Evolutionary conservation across 2,329 filamentous ascomycete genomes (phyloP), one percentile per base, ranked within the genome.

Genomic region (Calonectria montana): DNA sequence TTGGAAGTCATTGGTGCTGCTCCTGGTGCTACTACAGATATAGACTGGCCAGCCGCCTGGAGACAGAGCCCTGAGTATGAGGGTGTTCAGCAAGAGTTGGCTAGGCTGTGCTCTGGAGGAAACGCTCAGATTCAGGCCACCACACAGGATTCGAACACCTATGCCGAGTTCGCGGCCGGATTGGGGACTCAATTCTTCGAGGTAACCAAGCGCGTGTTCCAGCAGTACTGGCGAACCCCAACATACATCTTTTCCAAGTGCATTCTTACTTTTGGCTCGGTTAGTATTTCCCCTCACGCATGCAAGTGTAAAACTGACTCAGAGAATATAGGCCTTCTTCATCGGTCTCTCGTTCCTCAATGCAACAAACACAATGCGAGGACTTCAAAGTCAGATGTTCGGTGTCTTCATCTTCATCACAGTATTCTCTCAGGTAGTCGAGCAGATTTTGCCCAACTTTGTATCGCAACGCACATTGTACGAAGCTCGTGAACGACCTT

Each of bases 161-260:
- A 71, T 84, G 86, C 76, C 29, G 92, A 94, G 81, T 95, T 94
- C 73, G 93, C 94, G 1, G 92, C 92, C 25, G 90, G 92, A 0
- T 92, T 94, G 77, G 75, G 66, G 2, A 77, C 84, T 6, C 94
- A 96, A 77, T 82, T 94, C 10, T 84, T 83, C 48, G 86, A 91
- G 71, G 91, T 92, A 43, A 88, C 88, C 12, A 80, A 86, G 48
- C 92, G 93, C 72, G 91, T 94, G 15, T 94, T 94, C 82, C 87
- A 93, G 78, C 93, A 95, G 81, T 94, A 94, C 85, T 96, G 94
- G 93, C 90, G 94, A 64, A 94, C 89, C 1, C 94, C 94, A 0
- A 87, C 89, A 1, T 96, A 95, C 83, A 92, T 96, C 78, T 94
- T 93, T 83, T 90, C 91, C 66, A 95, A 95, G 83, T 77, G 88